Evolutionary conservation across 2,329 filamentous ascomycete genomes (phyloP).

Genomic region (Nothophaeocryptopus gaeumannii): DNA sequence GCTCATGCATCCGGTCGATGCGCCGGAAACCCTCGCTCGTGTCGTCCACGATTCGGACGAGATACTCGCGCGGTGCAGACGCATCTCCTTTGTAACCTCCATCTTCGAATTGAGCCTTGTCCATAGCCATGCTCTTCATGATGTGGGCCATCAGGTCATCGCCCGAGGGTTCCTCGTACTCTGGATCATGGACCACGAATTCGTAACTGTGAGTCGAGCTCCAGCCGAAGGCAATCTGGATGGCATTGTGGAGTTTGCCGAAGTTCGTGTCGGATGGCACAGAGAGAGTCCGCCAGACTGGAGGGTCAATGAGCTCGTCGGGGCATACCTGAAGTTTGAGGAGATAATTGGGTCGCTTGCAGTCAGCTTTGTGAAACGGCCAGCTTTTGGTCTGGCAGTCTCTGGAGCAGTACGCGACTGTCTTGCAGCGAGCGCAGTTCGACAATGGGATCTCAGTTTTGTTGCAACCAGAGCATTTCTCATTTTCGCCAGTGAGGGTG

Average conservation of each 20-base stretch:
- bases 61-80: constrained; percentile 5
- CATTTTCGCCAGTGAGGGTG: too few relatives aligned
- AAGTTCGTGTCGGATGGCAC: constrained; percentile 27
- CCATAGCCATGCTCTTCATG: constrained; percentile 1
- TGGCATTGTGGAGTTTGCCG: constrained; percentile 26
- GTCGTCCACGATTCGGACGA: constrained; percentile 9
- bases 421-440: constrained; percentile 11
- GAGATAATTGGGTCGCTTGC: constrained; percentile 29
- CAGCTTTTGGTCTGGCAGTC: constrained; percentile 21
- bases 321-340: constrained; percentile 23
- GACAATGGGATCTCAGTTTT: constrained; percentile 1
- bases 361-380: constrained; percentile 18
- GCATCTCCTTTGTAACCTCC: constrained; percentile 3
- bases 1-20: constrained; percentile 14
- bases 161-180: constrained; percentile 1
- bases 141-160: constrained; percentile 5
- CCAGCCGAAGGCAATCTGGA: constrained; percentile 33
- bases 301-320: constrained; percentile 21
- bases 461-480: constrained; percentile 2
- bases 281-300: constrained; percentile 28
- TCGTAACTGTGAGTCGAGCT: constrained; percentile 26
- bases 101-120: not conserved
- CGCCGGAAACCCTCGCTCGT: not conserved
- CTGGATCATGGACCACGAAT: constrained; percentile 21
- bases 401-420: constrained; percentile 10